Percentiles rank a stretch among this genome's conserved stretches.
These are phyloP conservation scores for Calonectria ilicicola DNA, from an alignment of 2,329 filamentous ascomycete genomes.

Conservation along the genomic window DNA sequence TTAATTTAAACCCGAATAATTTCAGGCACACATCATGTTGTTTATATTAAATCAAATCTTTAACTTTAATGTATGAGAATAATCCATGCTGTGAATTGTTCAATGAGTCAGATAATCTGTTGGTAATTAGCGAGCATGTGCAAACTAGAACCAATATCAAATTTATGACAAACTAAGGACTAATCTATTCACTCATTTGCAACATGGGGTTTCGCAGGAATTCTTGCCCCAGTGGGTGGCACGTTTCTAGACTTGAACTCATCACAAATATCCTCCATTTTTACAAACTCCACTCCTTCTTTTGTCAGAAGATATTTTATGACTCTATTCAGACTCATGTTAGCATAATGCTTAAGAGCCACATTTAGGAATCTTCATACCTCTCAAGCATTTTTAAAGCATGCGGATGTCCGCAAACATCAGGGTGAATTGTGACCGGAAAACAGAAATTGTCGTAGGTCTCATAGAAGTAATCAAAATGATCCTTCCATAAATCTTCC, in stretches of 20 bases:
- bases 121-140: too few species aligned
- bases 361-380: background rate
- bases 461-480: background rate
- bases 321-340: background rate
- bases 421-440: background rate
- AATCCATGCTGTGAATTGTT: too few species aligned
- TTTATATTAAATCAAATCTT: too few species aligned
- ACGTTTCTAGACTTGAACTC: background rate
- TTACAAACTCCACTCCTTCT: background rate
- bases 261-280: conserved; percentile 2
- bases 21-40: too few species aligned
- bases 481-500: conserved; percentile 2
- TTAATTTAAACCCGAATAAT: too few species aligned
- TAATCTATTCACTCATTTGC: background rate
- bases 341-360: background rate
- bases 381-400: background rate
- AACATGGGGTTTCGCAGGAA: background rate
- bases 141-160: too few species aligned
- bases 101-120: too few species aligned
- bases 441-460: background rate
- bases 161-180: too few species aligned
- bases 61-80: too few species aligned
- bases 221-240: background rate
- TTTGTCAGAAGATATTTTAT: background rate
- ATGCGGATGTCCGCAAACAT: conserved; percentile 6